phyloP scores from a whole-genome alignment of 2,329 filamentous ascomycete species.

The Fusarium phyllophilum region DNA sequence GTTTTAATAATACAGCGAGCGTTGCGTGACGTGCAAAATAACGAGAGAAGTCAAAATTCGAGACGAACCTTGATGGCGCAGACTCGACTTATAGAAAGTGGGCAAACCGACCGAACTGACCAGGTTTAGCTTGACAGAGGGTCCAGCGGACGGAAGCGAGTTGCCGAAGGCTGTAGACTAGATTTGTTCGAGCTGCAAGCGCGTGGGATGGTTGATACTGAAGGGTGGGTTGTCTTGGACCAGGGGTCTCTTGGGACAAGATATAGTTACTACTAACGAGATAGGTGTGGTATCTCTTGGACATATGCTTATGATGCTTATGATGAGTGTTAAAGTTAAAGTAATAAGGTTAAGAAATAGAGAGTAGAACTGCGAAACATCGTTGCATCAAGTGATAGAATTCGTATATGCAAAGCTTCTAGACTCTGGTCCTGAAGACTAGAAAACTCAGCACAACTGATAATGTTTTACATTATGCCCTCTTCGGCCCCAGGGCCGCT shows the following conservation, averaged over 20 bases:
- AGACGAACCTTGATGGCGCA: slow-evolving; percentile 33
- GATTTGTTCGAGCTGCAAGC: slow-evolving; percentile 7
- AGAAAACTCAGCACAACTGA: background rate
- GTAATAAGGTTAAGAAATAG: background rate
- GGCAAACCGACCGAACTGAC: slow-evolving; percentile 21
- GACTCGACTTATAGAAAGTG: slow-evolving; percentile 24
- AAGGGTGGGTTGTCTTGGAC: slow-evolving; percentile 12
- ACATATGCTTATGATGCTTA: background rate
- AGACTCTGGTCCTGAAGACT: background rate
- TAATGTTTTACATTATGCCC: slow-evolving; percentile 11
- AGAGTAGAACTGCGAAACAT: background rate
- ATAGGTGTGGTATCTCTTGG: background rate
- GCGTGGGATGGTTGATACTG: slow-evolving; percentile 12
- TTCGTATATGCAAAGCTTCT: background rate
- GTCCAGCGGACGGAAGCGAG: slow-evolving; percentile 26
- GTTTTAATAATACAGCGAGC: slow-evolving; percentile 15
- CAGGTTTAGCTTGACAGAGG: slow-evolving; percentile 22
- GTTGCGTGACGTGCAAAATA: background rate
- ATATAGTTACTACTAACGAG: background rate
- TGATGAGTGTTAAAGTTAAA: background rate
- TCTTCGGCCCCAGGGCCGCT: background rate
- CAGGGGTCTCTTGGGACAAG: background rate
- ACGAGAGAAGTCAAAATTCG: background rate
- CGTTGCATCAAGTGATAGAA: background rate
- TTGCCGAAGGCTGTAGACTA: slow-evolving; percentile 36